Evolutionary conservation across 305 asterid genomes (phyloP).

Genomic region (Fraxinus greggii): DNA sequence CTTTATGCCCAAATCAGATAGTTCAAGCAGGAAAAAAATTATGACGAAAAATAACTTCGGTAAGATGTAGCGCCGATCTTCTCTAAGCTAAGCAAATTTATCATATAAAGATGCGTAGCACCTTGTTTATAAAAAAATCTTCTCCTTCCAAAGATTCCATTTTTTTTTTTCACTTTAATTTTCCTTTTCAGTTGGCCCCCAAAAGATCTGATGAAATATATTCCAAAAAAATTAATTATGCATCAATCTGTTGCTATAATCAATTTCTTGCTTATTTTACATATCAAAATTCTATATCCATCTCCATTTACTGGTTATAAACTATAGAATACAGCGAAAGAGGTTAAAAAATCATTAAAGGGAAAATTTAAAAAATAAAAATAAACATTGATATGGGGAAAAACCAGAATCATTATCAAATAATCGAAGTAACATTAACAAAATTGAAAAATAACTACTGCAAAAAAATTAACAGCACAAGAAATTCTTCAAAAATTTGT

Average conservation of each 20-base stretch:
- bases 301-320: not conserved
- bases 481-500: not conserved
- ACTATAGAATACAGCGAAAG: not conserved
- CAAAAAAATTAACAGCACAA: conserved; percentile 3
- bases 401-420: conserved; percentile 8
- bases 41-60: conserved; percentile 8
- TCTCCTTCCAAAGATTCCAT: not conserved
- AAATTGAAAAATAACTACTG: not conserved
- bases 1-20: not conserved
- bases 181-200: conserved; percentile 13
- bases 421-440: not conserved
- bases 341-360: not conserved
- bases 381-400: not conserved
- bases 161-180: not conserved
- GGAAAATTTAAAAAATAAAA: not conserved
- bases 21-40: not conserved
- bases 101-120: not conserved
- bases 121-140: not conserved
- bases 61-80: not conserved
- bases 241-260: not conserved
- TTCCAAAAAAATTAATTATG: not conserved
- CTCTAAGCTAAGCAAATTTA: not conserved
- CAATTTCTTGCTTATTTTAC: not conserved
- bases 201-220: not conserved
- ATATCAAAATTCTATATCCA: not conserved